Percentiles rank a stretch among this genome's conserved stretches.
These are phyloP conservation scores for Russula abietina DNA, from an alignment of 768 basidiomycete species.

Conservation along the genomic window DNA sequence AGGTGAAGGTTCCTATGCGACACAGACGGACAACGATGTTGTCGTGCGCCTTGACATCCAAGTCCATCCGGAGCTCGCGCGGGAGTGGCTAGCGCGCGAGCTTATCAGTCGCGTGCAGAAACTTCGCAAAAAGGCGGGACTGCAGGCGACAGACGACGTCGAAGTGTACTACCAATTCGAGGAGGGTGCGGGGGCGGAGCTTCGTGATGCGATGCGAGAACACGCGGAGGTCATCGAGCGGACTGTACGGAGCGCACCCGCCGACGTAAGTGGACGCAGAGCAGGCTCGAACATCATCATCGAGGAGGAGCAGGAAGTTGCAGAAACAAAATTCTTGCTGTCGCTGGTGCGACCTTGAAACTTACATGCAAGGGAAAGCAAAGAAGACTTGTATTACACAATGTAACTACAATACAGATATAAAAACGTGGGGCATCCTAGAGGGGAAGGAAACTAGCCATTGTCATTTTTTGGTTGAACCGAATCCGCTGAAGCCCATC, in stretches of 20 bases:
- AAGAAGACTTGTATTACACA: constrained; percentile 28
- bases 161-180: constrained; percentile 81
- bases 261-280: constrained; percentile 48
- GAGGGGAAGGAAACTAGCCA: neutral
- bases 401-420: constrained; percentile 4
- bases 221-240: constrained; percentile 65
- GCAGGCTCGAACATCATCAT: constrained; percentile 50
- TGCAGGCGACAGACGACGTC: constrained; percentile 93
- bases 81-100: constrained; percentile 86
- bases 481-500: constrained; percentile 94
- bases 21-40: constrained; percentile 90
- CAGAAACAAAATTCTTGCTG: constrained; percentile 70
- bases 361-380: constrained; percentile 12
- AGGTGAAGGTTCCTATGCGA: constrained; percentile 54
- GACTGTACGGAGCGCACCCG: constrained; percentile 68
- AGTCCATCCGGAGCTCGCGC: constrained; percentile 77
- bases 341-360: constrained; percentile 53
- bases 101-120: constrained; percentile 91
- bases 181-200: constrained; percentile 55
- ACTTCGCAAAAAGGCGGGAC: constrained; percentile 89
- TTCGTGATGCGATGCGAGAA: constrained; percentile 56
- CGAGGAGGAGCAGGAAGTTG: constrained; percentile 84
- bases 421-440: neutral
- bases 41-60: constrained; percentile 89
- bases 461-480: constrained; percentile 69